Conservation (phyloP, 768 basidiomycete species). For the Amylocystis lapponica region DNA sequence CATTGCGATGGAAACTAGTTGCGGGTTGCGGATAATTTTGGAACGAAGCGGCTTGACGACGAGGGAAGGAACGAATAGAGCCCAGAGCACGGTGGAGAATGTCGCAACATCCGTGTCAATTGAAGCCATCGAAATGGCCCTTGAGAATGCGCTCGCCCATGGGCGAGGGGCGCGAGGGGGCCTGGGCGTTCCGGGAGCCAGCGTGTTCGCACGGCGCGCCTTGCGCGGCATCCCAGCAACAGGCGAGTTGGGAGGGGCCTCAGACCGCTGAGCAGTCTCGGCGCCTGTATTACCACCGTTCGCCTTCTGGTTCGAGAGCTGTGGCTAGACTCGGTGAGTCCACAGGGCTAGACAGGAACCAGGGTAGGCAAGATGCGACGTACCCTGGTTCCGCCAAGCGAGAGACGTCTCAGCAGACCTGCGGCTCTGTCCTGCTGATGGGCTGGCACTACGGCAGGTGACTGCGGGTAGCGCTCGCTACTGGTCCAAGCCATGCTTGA, state of each 20-base stretch:
- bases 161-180: slow-evolving; percentile 57
- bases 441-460: slow-evolving; percentile 36
- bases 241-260: background rate
- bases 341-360: slow-evolving; percentile 11
- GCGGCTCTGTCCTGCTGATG: slow-evolving; percentile 59
- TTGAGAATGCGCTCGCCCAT: slow-evolving; percentile 91
- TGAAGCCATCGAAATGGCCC: slow-evolving; percentile 89
- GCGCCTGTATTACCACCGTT: background rate
- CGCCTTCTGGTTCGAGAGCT: slow-evolving; percentile 9
- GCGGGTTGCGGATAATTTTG: too few relatives aligned
- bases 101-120: slow-evolving; percentile 47
- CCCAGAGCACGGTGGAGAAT: too few relatives aligned
- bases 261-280: background rate
- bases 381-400: slow-evolving; percentile 58
- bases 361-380: too few relatives aligned
- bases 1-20: too few relatives aligned
- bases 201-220: slow-evolving; percentile 56
- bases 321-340: slow-evolving; percentile 22
- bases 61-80: too few relatives aligned
- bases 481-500: slow-evolving; percentile 47
- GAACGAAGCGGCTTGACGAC: too few relatives aligned
- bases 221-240: slow-evolving; percentile 29
- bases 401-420: slow-evolving; percentile 69
- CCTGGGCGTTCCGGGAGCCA: slow-evolving; percentile 42
- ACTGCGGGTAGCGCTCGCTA: slow-evolving; percentile 47